These are phyloP conservation scores for Pugionium cornutum DNA, from an alignment of 345 rosid genomes.

Conservation along the genomic window DNA sequence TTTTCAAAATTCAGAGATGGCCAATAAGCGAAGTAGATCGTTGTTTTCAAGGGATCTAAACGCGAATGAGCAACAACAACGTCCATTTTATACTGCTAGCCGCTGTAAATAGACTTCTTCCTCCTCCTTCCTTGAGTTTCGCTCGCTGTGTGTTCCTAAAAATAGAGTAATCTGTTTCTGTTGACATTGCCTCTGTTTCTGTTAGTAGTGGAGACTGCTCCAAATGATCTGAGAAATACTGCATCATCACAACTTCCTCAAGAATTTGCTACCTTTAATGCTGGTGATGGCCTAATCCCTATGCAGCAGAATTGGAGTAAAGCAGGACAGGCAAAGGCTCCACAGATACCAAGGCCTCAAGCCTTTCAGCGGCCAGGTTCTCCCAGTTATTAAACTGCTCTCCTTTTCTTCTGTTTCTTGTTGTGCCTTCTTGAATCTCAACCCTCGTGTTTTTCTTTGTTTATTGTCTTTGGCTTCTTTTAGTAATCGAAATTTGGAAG, in stretches of 20 bases:
- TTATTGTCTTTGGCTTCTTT: constrained; percentile 7
- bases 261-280: background rate
- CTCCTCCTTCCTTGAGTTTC: background rate
- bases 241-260: constrained; percentile 5
- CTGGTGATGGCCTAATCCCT: too few species aligned
- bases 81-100: too few species aligned
- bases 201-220: background rate
- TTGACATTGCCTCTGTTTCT: background rate
- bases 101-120: too few species aligned
- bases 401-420: background rate
- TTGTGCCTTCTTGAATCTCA: background rate
- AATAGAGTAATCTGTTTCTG: background rate
- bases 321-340: too few species aligned
- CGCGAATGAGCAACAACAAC: too few species aligned
- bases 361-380: background rate
- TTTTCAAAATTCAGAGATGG: too few species aligned
- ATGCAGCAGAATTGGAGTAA: too few species aligned
- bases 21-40: too few species aligned
- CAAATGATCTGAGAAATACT: too few species aligned
- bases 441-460: background rate
- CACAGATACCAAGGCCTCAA: too few species aligned
- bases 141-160: background rate
- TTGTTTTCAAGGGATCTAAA: too few species aligned
- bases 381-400: constrained; percentile 2
- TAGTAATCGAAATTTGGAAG: background rate